Evolutionary conservation across 257 asterid genomes (phyloP).

Genomic region (Anisodus acutangulus): DNA sequence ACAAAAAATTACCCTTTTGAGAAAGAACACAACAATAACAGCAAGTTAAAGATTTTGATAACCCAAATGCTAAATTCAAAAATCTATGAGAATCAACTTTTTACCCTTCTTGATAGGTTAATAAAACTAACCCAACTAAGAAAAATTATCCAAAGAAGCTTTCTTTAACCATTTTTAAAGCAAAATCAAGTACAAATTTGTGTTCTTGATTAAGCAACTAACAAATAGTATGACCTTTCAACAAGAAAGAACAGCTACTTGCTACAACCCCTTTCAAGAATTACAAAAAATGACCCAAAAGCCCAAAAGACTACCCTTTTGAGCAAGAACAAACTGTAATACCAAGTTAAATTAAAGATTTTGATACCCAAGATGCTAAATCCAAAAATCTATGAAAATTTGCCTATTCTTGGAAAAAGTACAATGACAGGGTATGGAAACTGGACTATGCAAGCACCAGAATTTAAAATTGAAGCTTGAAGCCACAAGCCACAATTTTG

Average conservation of each 20-base stretch:
- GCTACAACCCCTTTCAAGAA: background rate
- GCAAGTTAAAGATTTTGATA: too few relatives aligned
- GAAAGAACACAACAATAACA: background rate
- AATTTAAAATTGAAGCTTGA: conserved; percentile 13
- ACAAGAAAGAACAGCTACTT: background rate
- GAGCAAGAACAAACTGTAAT: background rate
- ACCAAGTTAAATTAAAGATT: background rate
- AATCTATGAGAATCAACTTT: background rate
- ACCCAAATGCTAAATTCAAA: too few relatives aligned
- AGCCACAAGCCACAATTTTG: background rate
- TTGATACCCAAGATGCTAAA: conserved; percentile 18
- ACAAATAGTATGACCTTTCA: background rate
- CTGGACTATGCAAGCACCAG: background rate
- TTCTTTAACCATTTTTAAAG: background rate
- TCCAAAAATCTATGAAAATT: conserved; percentile 38
- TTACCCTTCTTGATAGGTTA: background rate
- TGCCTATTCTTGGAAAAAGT: conserved; percentile 40
- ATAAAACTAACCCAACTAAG: background rate
- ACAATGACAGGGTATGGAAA: background rate
- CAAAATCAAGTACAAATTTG: background rate
- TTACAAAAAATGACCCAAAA: background rate
- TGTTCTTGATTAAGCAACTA: background rate
- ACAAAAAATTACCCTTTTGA: background rate
- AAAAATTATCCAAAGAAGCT: conserved; percentile 7
- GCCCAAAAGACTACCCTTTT: background rate